These are phyloP conservation scores for Solanum medicagineum DNA, from an alignment of 257 asterid genomes.

Conservation along the genomic window DNA sequence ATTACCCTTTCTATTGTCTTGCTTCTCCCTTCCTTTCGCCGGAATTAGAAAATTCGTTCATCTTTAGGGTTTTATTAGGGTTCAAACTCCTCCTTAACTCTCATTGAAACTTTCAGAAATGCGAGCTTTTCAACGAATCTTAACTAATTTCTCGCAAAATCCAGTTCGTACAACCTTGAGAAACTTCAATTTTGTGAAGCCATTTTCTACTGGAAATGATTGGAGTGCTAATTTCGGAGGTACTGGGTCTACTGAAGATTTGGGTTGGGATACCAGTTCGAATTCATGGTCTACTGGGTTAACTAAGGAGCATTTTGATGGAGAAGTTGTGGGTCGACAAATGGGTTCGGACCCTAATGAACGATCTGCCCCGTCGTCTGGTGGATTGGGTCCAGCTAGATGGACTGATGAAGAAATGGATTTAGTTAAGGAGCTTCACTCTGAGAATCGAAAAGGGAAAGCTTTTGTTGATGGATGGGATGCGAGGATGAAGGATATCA, in stretches of 20 bases:
- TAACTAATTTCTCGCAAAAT: slow-evolving; percentile 22
- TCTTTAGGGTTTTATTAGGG: not conserved
- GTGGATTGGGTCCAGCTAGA: slow-evolving; percentile 10
- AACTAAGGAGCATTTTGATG: slow-evolving; percentile 82
- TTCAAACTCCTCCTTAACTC: not conserved
- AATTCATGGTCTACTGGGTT: slow-evolving; percentile 86
- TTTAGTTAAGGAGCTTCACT: slow-evolving; percentile 26
- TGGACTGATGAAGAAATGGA: slow-evolving; percentile 44
- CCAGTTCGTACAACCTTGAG: slow-evolving; percentile 1
- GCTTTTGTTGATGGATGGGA: slow-evolving; percentile 52
- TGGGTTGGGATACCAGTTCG: slow-evolving; percentile 56
- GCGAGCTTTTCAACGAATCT: slow-evolving; percentile 30
- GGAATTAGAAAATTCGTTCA: no score
- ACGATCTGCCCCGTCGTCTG: not conserved
- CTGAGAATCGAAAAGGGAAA: slow-evolving; percentile 24
- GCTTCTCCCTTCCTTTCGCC: no score
- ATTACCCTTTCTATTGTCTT: not conserved
- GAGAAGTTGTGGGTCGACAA: slow-evolving; percentile 62
- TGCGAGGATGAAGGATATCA: slow-evolving; percentile 34
- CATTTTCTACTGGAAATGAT: slow-evolving; percentile 35
- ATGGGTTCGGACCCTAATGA: slow-evolving; percentile 7
- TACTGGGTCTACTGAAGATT: slow-evolving; percentile 14
- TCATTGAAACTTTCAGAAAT: not conserved
- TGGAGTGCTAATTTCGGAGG: slow-evolving; percentile 46
- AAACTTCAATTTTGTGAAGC: slow-evolving; percentile 9